Evolutionary conservation across 2,329 filamentous ascomycete genomes (phyloP), one percentile per base, ranked within the genome.

Genomic region (Aurifilum marmelostoma): DNA sequence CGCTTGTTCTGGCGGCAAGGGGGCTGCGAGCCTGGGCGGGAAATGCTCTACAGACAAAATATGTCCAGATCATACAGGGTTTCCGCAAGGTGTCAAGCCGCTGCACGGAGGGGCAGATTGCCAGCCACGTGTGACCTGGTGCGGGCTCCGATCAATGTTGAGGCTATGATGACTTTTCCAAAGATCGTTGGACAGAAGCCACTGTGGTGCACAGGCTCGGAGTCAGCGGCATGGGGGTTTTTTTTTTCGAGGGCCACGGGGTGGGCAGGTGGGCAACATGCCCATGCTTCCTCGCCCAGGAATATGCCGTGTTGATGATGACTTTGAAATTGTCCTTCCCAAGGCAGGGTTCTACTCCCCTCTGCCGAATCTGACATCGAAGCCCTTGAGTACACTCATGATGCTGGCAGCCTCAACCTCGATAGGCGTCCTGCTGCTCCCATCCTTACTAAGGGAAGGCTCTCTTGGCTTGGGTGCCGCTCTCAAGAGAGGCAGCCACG

Each of bases 351-450:
- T 8, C 52, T 70, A 76, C 56, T 76, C 72, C 3, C 75, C 75
- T 66, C 77, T 76, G n/a, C 89, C 89, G 77, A 94, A 94, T 66
- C 92, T 83, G 63, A 92, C 85, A 75, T 94, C 92, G 79, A 94
- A 94, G 72, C 92, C 90, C 78, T 92, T 92, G 70, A 94, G 80
- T n/a, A 94, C 92, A 56, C 90, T 91, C 92, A 94, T 94, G 67
- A 94, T 93, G 77, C 91, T 94, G 0, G 92, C 92, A 8, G 92
- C 91, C 79, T 94, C 92, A 21, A 94, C 91, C 77, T 94, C 92
- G 74, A 94, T 89, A 1, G 91, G 89, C 71, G 80, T 68, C 39
- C 79, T 66, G 77, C 78, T 67, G 77, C 76, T 64, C 80, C 80
- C 73, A 67, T 73, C 68, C 67, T 69, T 69, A 8, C 69, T 61